Base-by-base conservation (phyloP, 2,329 filamentous ascomycete species). In the Cladophialophora yegresii region DNA sequence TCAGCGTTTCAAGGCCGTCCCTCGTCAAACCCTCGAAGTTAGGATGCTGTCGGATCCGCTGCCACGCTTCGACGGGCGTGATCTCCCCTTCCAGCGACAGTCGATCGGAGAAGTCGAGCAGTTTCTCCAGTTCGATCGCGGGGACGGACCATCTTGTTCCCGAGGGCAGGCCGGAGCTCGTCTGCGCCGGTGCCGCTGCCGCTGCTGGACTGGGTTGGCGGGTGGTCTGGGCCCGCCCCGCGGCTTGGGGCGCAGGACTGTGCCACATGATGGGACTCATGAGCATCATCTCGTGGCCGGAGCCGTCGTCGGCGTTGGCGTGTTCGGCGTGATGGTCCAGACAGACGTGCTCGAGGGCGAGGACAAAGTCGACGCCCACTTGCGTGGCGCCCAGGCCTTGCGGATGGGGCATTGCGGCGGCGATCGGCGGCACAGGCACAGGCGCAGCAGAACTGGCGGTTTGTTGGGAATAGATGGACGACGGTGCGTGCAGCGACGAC, bases 61-160 rank as follows among this genome's bases (percentile, higher is more conserved):
- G 71, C 78, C 78, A 79, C 1, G 75, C 76, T 60, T 79, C 76
- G 8, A 78, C 71, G 0, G 77, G 77, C 3, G 77, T 79, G 54
- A 79, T 70, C 62, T 79, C 77, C 9, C 73, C 75, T 10, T 68
- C 68, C 7, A 74, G 66, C 23, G 69, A 65, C 12, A 74, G 63
- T 6, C 69, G 65, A 6, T 69, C 64, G 28, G 71, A 67, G 20
- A 71, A 61, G 32, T 72, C 68, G 43, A 73, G 67, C 33, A 74
- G 61, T 45, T 68, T 70, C 32, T 73, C 72, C 20, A 74, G 60
- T 40, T 74, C 71, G 9, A 67, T 64, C 2, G 72, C 69, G 3
- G 73, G 72, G 16, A 74, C 69, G 10, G 65, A 65, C 73, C 72
- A 74, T 12, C 64, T 62, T 9, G 66, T 64, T 16, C 69, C 67